Conservation (phyloP, 2,329 filamentous ascomycete genomes). For the Macrophomina phaseolina region DNA sequence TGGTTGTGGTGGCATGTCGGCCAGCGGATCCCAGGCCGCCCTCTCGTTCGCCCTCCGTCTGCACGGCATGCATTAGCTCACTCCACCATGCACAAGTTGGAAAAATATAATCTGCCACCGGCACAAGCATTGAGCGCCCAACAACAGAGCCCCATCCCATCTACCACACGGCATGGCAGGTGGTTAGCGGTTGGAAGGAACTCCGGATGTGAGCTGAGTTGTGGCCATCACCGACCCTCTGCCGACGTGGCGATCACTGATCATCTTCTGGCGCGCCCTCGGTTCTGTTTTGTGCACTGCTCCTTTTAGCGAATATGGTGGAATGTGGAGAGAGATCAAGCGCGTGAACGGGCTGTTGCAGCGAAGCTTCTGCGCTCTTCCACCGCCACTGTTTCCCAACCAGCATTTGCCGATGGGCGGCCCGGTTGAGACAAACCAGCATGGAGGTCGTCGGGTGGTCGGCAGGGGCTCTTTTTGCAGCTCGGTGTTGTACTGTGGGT, state of each 20-base stretch:
- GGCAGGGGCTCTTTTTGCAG: neutral
- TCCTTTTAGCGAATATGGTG: neutral
- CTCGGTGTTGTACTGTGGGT: too few species aligned
- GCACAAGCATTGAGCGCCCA: neutral
- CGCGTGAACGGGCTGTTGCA: neutral
- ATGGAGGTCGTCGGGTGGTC: neutral
- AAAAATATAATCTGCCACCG: neutral
- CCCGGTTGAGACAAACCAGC: neutral
- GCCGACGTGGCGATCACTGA: conserved; percentile 7
- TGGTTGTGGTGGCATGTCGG: too few species aligned
- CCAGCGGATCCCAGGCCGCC: too few species aligned
- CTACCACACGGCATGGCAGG: conserved; percentile 6
- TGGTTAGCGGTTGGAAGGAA: neutral
- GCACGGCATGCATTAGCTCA: neutral
- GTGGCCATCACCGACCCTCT: neutral
- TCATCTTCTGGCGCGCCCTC: neutral
- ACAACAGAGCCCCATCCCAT: neutral
- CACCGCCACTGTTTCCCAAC: neutral
- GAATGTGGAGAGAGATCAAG: neutral
- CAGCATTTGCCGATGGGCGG: neutral
- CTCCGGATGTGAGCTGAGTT: neutral
- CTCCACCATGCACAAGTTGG: neutral
- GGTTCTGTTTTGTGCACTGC: neutral
- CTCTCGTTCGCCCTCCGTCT: neutral
- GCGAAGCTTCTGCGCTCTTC: conserved; percentile 3